Base-by-base conservation (phyloP, 2,329 filamentous ascomycete genomes). In the Elsinoe australis region DNA sequence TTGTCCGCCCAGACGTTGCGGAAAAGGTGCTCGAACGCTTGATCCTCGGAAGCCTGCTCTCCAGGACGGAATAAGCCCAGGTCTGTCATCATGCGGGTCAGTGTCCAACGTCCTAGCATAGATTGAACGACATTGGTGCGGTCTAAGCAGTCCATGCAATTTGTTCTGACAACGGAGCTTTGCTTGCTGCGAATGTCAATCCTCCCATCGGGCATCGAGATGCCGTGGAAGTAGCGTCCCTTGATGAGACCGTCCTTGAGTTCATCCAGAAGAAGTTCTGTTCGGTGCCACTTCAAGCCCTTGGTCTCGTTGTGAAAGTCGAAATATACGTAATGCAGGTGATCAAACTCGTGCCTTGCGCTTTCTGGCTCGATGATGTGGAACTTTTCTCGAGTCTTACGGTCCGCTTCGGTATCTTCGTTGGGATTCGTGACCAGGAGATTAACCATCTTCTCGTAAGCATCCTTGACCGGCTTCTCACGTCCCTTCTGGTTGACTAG, bases 91-190 rank as follows among this genome's bases (percentile, higher is more conserved):
- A 95, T 92, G 55, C 88, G 83, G 53, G 89, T 89, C 32, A 98
- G 72, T 10, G 87, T 85, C 78, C 82, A 89, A 45, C 90, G 83
- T 7, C 86, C 92, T 51, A 98, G 79, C 85, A 96, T 95, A 65
- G 87, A 94, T 68, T 98, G 92, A 3, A 98, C 87, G 5, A 98
- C 89, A 59, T 98, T 98, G 47, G 92, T 98, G 47, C 92, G 85
- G 67, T 98, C 92, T 10, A 98, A 78, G 56, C 94, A 98, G 67
- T 98, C 92, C 92, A 98, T 98, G 70, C 92, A 98, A 66, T 98
- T 98, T 31, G 92, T 95, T 47, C 92, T 83, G 54, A 98, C 89
- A 12, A 96, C 89, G 52, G 86, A 88, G 1, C 81, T 87, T 72
- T 98, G 92, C 54, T 79, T 75, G 53, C 79, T 82, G 54, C 88